A percentile compares a stretch with the other conserved stretches of the same genome.
phyloP scores from a whole-genome alignment of 1,139 yeast species.

The Torulaspora pretoriensis region DNA sequence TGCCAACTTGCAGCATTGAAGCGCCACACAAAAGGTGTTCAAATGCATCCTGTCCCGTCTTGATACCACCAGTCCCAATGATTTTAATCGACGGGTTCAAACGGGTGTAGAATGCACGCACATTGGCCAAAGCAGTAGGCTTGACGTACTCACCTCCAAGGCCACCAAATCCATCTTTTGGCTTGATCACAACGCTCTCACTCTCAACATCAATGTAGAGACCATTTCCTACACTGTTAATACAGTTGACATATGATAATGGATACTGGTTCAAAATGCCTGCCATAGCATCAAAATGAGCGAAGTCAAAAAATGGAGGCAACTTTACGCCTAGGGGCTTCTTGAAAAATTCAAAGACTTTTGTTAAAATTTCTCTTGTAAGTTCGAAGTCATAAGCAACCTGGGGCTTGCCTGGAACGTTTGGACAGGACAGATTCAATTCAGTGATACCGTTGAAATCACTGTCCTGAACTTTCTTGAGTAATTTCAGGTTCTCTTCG shows the following conservation, averaged over 20 bases:
- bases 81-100: constrained; percentile 28
- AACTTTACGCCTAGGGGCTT: constrained; percentile 32
- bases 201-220: constrained; percentile 28
- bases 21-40: constrained; percentile 34
- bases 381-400: constrained; percentile 56
- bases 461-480: constrained; percentile 26
- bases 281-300: constrained; percentile 32
- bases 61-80: constrained; percentile 34
- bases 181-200: constrained; percentile 31
- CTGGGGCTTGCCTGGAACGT: constrained; percentile 41
- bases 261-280: constrained; percentile 28
- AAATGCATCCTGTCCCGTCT: constrained; percentile 31
- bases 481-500: constrained; percentile 25
- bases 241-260: constrained; percentile 30
- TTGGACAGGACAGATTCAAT: constrained; percentile 32
- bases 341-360: constrained; percentile 36
- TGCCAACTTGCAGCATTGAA: constrained; percentile 32
- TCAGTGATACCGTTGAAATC: constrained; percentile 29
- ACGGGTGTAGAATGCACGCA: constrained; percentile 32
- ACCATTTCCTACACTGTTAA: constrained; percentile 33
- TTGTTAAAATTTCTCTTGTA: constrained; percentile 47
- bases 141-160: constrained; percentile 34
- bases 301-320: constrained; percentile 34
- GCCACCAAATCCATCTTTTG: constrained; percentile 34
- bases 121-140: constrained; percentile 34